These are phyloP conservation scores for Iris macrosiphon DNA, from an alignment of 106 monocot genomes.

Conservation along the genomic window DNA sequence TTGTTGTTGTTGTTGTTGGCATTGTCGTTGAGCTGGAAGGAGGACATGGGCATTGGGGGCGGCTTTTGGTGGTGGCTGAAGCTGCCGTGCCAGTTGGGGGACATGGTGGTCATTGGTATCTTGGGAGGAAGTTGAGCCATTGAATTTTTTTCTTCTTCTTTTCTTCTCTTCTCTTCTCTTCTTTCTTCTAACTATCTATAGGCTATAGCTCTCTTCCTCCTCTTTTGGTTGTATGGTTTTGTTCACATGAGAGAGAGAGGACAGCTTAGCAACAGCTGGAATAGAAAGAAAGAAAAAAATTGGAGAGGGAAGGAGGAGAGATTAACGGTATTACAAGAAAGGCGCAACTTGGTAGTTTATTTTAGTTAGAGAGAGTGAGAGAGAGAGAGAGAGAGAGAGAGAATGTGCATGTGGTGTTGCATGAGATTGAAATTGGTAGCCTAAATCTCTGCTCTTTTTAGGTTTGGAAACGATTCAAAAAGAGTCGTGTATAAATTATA, in stretches of 20 bases:
- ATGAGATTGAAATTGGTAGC: too few relatives aligned
- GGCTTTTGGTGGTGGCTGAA: constrained; percentile 13
- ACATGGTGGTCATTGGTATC: constrained; percentile 38
- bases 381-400: constrained; percentile 5
- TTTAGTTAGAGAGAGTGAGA: too few relatives aligned
- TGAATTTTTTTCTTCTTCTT: neutral
- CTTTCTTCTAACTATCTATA: neutral
- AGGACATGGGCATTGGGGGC: neutral
- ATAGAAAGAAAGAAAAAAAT: neutral
- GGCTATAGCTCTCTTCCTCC: neutral
- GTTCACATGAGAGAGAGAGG: constrained; percentile 31
- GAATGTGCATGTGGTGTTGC: neutral
- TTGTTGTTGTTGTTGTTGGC: neutral
- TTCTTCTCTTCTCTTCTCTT: neutral
- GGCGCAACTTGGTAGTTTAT: too few relatives aligned
- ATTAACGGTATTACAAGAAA: constrained; percentile 39
- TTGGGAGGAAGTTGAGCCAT: constrained; percentile 93
- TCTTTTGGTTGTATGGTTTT: neutral
- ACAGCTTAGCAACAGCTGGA: constrained; percentile 54
- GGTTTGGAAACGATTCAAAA: too few relatives aligned
- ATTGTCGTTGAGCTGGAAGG: neutral
- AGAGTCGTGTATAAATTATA: too few relatives aligned
- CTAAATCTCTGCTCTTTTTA: too few relatives aligned
- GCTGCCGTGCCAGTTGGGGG: constrained; percentile 26
- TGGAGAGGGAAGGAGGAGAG: constrained; percentile 11